A percentile compares a stretch with the other conserved stretches of the same genome.
Conservation (phyloP, 2,329 filamentous ascomycete species). For the Dichotomopilus funicola region DNA sequence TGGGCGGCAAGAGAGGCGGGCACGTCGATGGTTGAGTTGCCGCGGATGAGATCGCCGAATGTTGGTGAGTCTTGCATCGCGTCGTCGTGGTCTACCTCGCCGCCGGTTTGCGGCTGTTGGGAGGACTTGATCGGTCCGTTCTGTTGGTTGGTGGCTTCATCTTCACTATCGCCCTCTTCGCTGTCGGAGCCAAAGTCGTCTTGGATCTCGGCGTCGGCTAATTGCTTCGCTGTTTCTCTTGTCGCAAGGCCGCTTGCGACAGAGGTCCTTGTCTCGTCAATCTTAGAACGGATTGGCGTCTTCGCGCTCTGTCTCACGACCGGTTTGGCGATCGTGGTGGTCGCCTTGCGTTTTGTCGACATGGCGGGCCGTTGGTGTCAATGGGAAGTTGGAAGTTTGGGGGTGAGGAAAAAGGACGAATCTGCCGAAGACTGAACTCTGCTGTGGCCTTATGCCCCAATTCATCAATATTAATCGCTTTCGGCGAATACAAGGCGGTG, state of each 20-base stretch:
- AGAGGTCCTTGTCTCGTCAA: conserved; percentile 53
- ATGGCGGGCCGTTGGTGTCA: conserved; percentile 30
- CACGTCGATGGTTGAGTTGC: conserved; percentile 67
- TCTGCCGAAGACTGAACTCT: too few species aligned
- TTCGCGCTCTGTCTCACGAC: conserved; percentile 49
- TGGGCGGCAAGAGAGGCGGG: conserved; percentile 48
- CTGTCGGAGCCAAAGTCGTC: conserved; percentile 43
- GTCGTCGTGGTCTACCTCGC: conserved; percentile 21
- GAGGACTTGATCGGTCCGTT: conserved; percentile 1
- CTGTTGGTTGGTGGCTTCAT: conserved; percentile 10
- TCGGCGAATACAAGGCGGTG: too few species aligned
- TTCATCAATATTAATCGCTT: too few species aligned
- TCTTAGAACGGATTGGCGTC: conserved; percentile 40
- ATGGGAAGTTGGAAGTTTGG: background rate
- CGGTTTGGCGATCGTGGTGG: conserved; percentile 51
- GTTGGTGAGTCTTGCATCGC: conserved; percentile 47
- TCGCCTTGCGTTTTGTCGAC: conserved; percentile 56
- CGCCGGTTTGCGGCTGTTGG: conserved; percentile 19
- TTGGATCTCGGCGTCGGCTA: conserved; percentile 46
- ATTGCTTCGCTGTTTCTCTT: conserved; percentile 18
- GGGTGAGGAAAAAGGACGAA: background rate
- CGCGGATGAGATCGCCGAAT: conserved; percentile 79
- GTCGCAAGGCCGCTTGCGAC: conserved; percentile 40
- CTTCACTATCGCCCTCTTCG: conserved; percentile 30
- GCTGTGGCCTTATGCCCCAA: too few species aligned